Percentiles rank a stretch among this genome's conserved stretches.
Evolutionary conservation across 495 filamentous ascomycete species (phyloP).

Genomic region (Letharia lupina): DNA sequence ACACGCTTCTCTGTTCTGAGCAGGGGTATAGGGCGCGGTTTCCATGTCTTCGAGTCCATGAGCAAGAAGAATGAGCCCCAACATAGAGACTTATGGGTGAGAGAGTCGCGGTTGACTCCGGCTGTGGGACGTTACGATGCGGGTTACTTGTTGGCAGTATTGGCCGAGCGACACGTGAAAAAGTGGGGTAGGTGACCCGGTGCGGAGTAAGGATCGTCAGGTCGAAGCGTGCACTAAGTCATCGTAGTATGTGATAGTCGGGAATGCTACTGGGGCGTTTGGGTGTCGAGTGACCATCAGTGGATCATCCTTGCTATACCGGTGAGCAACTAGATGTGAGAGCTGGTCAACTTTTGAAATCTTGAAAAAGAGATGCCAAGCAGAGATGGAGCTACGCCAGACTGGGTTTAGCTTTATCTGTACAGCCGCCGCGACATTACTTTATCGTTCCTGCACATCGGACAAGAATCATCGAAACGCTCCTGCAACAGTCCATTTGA

Average conservation of each 20-base stretch:
- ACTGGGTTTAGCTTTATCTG: neutral
- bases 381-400: neutral
- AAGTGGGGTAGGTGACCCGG: neutral
- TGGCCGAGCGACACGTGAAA: neutral
- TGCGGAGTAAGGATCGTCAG: slow-evolving; percentile 3
- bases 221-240: neutral
- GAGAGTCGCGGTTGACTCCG: neutral
- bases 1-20: neutral
- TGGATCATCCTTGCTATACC: neutral
- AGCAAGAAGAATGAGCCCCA: neutral
- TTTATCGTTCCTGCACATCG: neutral
- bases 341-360: neutral
- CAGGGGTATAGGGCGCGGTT: neutral
- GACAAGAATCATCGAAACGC: no score
- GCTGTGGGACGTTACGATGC: neutral
- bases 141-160: neutral
- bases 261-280: neutral
- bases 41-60: neutral
- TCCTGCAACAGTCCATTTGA: neutral
- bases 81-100: neutral
- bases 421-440: neutral
- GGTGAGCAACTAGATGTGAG: neutral
- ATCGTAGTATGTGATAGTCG: neutral
- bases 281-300: neutral
- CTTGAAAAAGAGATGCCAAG: neutral